Conservation (phyloP, 352 stramenopile species). For the Phytophthora pseudosyringae region DNA sequence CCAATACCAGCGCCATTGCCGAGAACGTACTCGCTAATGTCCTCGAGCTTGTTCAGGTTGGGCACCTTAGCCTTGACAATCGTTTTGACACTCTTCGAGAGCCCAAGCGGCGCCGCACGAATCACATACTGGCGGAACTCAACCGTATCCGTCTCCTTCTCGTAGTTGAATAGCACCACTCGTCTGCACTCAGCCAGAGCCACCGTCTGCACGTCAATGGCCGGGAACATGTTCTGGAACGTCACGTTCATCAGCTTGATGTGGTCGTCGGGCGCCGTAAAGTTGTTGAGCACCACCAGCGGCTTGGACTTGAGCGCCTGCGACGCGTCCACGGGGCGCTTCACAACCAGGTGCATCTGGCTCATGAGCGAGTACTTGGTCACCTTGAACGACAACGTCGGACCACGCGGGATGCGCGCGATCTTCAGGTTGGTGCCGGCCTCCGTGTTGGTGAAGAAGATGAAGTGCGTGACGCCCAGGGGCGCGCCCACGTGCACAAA, state of each 20-base stretch:
- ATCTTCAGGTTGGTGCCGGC: slow-evolving; percentile 95
- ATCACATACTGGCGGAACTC: slow-evolving; percentile 99
- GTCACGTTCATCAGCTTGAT: slow-evolving; percentile 97
- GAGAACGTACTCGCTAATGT: slow-evolving; percentile 97
- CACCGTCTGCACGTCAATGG: slow-evolving; percentile 98
- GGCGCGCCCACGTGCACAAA: slow-evolving; percentile 91
- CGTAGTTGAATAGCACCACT: slow-evolving; percentile 98
- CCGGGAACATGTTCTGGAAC: slow-evolving; percentile 99
- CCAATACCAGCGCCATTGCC: slow-evolving; percentile 79
- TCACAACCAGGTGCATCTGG: slow-evolving; percentile 93
- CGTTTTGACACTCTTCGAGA: slow-evolving; percentile 92
- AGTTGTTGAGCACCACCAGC: slow-evolving; percentile 99
- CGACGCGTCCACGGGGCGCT: slow-evolving; percentile 90
- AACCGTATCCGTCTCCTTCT: slow-evolving; percentile 92
- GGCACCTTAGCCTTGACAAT: slow-evolving; percentile 94
- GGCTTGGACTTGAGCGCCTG: slow-evolving; percentile 91
- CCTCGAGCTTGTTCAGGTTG: slow-evolving; percentile 94
- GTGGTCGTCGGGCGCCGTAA: slow-evolving; percentile 91
- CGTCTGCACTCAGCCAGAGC: slow-evolving; percentile 95
- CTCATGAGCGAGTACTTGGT: slow-evolving; percentile 92
- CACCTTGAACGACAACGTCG: slow-evolving; percentile 95
- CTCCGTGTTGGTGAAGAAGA: slow-evolving; percentile 96
- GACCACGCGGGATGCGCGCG: slow-evolving; percentile 92
- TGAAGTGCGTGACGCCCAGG: slow-evolving; percentile 97
- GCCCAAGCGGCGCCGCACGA: slow-evolving; percentile 92